These are phyloP conservation scores for Galerina marginata DNA, from an alignment of 768 basidiomycete species.

Conservation along the genomic window DNA sequence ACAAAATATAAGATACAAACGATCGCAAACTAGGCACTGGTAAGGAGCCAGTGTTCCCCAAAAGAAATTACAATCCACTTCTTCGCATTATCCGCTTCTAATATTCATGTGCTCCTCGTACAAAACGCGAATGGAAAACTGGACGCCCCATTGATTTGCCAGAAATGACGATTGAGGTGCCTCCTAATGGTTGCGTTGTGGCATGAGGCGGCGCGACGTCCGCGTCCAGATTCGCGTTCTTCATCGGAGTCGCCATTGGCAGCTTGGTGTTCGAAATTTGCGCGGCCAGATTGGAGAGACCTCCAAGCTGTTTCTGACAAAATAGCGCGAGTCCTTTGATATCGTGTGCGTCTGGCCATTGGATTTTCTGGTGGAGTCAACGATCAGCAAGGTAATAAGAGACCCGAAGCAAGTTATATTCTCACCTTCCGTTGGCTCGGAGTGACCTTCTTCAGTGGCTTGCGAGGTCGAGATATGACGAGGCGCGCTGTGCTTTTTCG, in stretches of 20 bases:
- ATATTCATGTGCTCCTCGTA: not conserved
- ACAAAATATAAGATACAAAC: too few species aligned
- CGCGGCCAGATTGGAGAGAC: not conserved
- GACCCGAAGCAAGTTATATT: not conserved
- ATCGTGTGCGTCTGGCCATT: slow-evolving; percentile 7
- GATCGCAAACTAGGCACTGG: too few species aligned
- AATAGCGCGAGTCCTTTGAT: not conserved
- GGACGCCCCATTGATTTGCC: not conserved
- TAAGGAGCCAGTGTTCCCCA: not conserved
- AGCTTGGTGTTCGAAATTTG: not conserved
- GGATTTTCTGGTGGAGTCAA: not conserved
- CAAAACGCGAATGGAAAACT: not conserved
- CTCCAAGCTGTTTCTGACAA: not conserved
- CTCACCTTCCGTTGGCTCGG: not conserved
- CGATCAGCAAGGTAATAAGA: not conserved
- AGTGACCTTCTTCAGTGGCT: not conserved
- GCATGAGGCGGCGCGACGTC: too few species aligned
- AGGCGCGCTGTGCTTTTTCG: slow-evolving; percentile 1
- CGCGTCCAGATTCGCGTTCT: too few species aligned
- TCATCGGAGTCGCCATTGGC: too few species aligned
- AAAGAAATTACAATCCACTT: not conserved
- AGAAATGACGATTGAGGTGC: not conserved
- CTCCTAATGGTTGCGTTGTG: not conserved
- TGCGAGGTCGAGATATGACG: slow-evolving; percentile 8
- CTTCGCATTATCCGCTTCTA: not conserved